These are phyloP conservation scores for Neurospora sp. DNA, from an alignment of 495 filamentous ascomycete genomes.

Conservation along the genomic window DNA sequence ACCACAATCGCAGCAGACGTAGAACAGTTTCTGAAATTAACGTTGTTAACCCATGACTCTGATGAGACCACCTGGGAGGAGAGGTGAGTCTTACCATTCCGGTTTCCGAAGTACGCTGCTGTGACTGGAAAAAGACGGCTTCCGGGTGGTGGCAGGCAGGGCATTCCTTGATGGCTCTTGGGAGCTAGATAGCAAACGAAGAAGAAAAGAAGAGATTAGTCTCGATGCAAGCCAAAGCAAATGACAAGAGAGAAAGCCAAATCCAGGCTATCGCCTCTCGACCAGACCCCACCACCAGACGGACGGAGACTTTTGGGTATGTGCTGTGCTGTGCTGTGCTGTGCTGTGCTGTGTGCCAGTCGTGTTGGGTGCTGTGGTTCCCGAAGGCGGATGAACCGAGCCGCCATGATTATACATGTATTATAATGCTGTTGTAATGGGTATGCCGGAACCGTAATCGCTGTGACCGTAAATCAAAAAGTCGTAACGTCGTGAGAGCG, in stretches of 20 bases:
- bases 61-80: not conserved
- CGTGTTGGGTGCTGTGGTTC: not conserved
- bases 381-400: not conserved
- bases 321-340: not conserved
- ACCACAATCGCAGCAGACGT: constrained; percentile 87
- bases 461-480: not conserved
- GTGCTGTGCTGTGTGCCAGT: not conserved
- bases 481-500: not conserved
- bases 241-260: constrained; percentile 1
- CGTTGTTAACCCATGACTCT: constrained; percentile 14
- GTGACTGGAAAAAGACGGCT: constrained; percentile 96
- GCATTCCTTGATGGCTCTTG: constrained; percentile 71
- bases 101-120: constrained; percentile 90
- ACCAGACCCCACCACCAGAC: not conserved
- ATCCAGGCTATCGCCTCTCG: not conserved
- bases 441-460: not conserved
- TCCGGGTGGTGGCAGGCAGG: constrained; percentile 75
- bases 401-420: not conserved
- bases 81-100: constrained; percentile 68
- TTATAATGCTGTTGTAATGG: not conserved
- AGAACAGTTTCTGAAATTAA: constrained; percentile 82
- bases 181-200: constrained; percentile 53
- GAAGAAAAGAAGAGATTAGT: constrained; percentile 3
- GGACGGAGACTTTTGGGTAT: not conserved
- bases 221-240: not conserved